Conservation (phyloP, 2,329 filamentous ascomycete genomes). For the Aspergillus chevalieri region DNA sequence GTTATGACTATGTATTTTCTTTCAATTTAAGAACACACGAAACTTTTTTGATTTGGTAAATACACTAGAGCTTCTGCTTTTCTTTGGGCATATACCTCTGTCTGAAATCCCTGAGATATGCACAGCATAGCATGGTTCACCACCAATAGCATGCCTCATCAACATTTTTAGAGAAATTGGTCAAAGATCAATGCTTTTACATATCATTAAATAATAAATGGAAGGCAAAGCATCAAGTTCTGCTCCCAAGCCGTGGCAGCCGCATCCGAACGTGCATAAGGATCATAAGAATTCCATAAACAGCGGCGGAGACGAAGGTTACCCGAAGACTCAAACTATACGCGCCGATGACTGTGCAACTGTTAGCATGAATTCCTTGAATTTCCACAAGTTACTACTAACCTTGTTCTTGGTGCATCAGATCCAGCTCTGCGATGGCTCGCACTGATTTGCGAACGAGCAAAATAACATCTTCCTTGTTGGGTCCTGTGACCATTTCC, state of each 20-base stretch:
- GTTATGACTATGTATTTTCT: no score
- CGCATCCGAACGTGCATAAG: slow-evolving; percentile 26
- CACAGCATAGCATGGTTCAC: no score
- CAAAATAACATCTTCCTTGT: slow-evolving; percentile 50
- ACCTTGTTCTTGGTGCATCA: slow-evolving; percentile 45
- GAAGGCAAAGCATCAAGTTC: slow-evolving; percentile 8
- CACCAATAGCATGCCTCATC: no score
- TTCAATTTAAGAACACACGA: no score
- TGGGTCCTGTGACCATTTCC: slow-evolving; percentile 51
- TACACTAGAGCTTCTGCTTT: no score
- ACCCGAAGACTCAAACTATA: slow-evolving; percentile 32
- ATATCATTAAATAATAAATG: no score
- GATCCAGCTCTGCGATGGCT: slow-evolving; percentile 42
- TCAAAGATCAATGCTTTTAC: no score
- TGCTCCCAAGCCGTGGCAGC: slow-evolving; percentile 27
- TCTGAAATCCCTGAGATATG: no score
- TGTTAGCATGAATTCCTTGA: neutral
- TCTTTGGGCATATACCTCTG: no score
- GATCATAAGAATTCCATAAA: slow-evolving; percentile 31
- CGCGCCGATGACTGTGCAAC: slow-evolving; percentile 29
- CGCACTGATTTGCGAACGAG: slow-evolving; percentile 47
- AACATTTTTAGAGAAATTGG: no score
- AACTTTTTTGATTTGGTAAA: no score
- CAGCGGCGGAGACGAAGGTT: slow-evolving; percentile 34
- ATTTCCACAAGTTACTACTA: slow-evolving; percentile 6